These are phyloP conservation scores for Penicillium hordei DNA, from an alignment of 2,329 filamentous ascomycete species.

Conservation along the genomic window DNA sequence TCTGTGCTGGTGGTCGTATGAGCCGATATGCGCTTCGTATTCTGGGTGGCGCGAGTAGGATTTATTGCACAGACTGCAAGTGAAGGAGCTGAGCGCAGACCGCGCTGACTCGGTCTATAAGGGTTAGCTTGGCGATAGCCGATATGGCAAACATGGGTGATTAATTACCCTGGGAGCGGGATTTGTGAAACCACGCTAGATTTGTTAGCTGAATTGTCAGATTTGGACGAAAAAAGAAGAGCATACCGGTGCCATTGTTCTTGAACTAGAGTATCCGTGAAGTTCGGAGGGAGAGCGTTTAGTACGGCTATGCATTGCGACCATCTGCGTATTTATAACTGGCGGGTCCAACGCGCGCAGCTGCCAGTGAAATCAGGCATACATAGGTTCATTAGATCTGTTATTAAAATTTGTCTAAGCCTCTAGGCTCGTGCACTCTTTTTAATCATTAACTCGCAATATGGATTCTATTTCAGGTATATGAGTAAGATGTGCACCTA, in stretches of 20 bases:
- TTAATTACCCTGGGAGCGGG: conserved; percentile 46
- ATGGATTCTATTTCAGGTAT: neutral
- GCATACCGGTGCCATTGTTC: conserved; percentile 38
- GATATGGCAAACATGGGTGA: neutral
- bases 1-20: conserved; percentile 94
- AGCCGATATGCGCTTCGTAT: conserved; percentile 89
- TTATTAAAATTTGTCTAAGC: neutral
- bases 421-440: too few species aligned
- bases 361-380: neutral
- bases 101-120: conserved; percentile 62
- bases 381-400: neutral
- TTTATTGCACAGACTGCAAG: conserved; percentile 85
- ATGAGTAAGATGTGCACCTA: neutral
- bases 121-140: conserved; percentile 3
- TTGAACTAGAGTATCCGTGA: neutral
- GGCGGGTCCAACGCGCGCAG: neutral
- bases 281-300: neutral
- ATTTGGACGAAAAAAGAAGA: neutral
- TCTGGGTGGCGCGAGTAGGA: conserved; percentile 94
- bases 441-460: neutral
- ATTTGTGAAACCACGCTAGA: conserved; percentile 50
- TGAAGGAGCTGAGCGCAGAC: conserved; percentile 76
- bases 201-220: conserved; percentile 1
- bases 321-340: neutral
- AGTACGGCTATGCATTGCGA: neutral